Evolutionary conservation across 1,139 yeast species (phyloP), one percentile per base, ranked within the genome.

Genomic region (Suhomyces ambrosiae): DNA sequence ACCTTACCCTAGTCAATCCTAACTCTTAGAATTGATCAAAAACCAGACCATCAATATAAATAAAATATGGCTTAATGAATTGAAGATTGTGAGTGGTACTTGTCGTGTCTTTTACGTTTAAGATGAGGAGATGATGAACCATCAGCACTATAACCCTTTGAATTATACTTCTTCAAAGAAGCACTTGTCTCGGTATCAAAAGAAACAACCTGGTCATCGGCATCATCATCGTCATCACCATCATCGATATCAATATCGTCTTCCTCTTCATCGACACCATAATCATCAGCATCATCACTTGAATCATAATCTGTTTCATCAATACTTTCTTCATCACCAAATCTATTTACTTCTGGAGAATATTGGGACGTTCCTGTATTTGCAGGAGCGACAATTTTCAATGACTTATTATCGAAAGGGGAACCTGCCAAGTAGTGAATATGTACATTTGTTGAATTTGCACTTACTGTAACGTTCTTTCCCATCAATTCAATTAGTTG

Each of bases 401-500:
- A 8, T 7, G 31, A 23, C 7, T 21, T 12, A 12, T 15, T 11
- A 13, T 32, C 32, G 3, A 35, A 23, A 6, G 25, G 14, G 4
- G 40, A 30, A 4, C 32, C 40, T 18, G 44, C 36, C 12, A 45
- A 23, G 30, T 44, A 42, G 11, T 47, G 48, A 9, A 47, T 40
- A 30, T 42, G 35, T 11, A 34, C 14, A 21, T 40, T 30, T 3
- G 30, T 37, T 5, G 28, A 4, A 12, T 23, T 24, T 18, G 31
- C 36, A 3, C 42, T 42, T 11, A 40, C 36, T 5, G 52, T 42
- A 10, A 49, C 46, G 42, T 56, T 58, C 35, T 59, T 62, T 2
- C 90, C 92, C 59, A 82, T 81, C 27, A 83, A 56, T 28, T 71
- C 76, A 18, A 83, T 71, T 68, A 84, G 77, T 48, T 80, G 82